Percentiles rank a stretch among this genome's conserved stretches.
Conservation (phyloP, 306 rosid genomes). For the apple (Malus domestica) region ASM211411v1 NC_041793.1:16379001-16379500, state of each 20-base stretch:
- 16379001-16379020: background rate
- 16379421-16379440: slow-evolving; percentile 23
- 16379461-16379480: slow-evolving; percentile 56
- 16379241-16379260: slow-evolving; percentile 73
- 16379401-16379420: background rate
- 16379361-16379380: slow-evolving; percentile 82
- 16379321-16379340: slow-evolving; percentile 99
- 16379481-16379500: slow-evolving; percentile 74
- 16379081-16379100: background rate
- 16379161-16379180: slow-evolving; percentile 97
- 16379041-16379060: background rate
- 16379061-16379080: background rate
- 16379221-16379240: slow-evolving; percentile 83
- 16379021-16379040: background rate
- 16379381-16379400: slow-evolving; percentile 76
- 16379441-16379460: slow-evolving; percentile 10
- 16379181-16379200: slow-evolving; percentile 89
- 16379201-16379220: slow-evolving; percentile 74
- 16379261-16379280: slow-evolving; percentile 88
- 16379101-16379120: background rate
- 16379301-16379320: slow-evolving; percentile 89
- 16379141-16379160: slow-evolving; percentile 99
- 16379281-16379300: slow-evolving; percentile 94
- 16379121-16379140: slow-evolving; percentile 52
- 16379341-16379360: slow-evolving; percentile 94